Evolutionary conservation across 805 yeast species (phyloP).

Genomic region (Yamadazyma insecticola): DNA sequence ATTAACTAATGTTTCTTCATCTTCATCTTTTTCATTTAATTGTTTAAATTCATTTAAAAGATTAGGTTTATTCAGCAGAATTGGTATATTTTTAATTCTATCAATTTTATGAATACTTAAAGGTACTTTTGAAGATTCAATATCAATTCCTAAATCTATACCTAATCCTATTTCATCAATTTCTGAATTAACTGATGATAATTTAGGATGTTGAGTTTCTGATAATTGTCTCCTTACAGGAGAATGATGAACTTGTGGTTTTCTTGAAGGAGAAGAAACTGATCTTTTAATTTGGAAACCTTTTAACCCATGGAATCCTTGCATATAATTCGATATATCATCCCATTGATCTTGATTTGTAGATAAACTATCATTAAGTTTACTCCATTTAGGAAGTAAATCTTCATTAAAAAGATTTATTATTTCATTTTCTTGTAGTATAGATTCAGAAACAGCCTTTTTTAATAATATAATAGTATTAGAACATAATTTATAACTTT

Average conservation of each 20-base stretch:
- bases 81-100: conserved; percentile 20
- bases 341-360: conserved; percentile 2
- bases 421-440: conserved; percentile 29
- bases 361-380: conserved; percentile 11
- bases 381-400: conserved; percentile 24
- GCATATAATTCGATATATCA: conserved; percentile 1
- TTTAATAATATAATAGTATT: conserved; percentile 30
- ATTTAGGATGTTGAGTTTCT: background rate
- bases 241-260: conserved; percentile 3
- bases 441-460: conserved; percentile 32
- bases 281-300: conserved; percentile 13
- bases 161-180: conserved; percentile 20
- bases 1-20: conserved; percentile 13
- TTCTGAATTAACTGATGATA: conserved; percentile 1
- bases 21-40: conserved; percentile 7
- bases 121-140: conserved; percentile 24
- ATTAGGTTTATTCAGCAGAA: conserved; percentile 6
- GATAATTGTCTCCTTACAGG: conserved; percentile 2
- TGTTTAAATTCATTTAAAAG: conserved; percentile 8
- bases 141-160: conserved; percentile 25
- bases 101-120: conserved; percentile 28
- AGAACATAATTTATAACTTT: conserved; percentile 34
- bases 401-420: conserved; percentile 17
- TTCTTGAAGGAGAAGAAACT: background rate
- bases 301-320: conserved; percentile 11